phyloP scores from a whole-genome alignment of 352 stramenopile species.

The Thraustochytrium striatum region DNA sequence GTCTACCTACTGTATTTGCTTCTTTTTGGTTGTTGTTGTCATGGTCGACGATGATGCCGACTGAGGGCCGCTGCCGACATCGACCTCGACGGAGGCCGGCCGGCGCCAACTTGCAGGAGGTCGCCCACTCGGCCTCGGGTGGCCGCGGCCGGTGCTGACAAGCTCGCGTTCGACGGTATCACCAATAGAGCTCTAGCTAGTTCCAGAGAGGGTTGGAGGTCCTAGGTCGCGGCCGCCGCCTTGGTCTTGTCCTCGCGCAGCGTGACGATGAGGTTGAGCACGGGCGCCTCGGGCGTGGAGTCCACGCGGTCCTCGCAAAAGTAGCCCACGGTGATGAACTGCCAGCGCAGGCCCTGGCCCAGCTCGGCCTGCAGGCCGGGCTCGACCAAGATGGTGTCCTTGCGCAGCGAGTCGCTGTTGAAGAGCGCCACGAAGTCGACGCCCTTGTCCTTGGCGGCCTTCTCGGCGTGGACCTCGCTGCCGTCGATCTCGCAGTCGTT shows the following conservation, averaged over 20 bases:
- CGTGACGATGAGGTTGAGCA: constrained; percentile 94
- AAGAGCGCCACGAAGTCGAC: constrained; percentile 48
- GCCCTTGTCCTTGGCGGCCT: constrained; percentile 46
- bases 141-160: no score
- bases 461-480: constrained; percentile 46
- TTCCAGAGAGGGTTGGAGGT: no score
- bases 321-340: constrained; percentile 97
- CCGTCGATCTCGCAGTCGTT: constrained; percentile 45
- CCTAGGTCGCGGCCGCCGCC: no score
- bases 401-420: constrained; percentile 24
- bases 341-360: constrained; percentile 58
- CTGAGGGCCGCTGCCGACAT: no score
- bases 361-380: constrained; percentile 21
- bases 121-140: no score
- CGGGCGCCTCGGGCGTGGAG: constrained; percentile 70
- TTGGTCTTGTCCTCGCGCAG: constrained; percentile 75
- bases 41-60: no score
- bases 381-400: constrained; percentile 35
- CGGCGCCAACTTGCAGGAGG: no score
- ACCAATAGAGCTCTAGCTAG: no score
- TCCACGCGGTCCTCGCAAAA: constrained; percentile 92
- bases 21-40: no score
- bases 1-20: no score
- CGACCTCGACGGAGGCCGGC: no score
- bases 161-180: no score